Conservation (phyloP, 75 land plant genomes). For the Isoetes taiwanensis region DNA sequence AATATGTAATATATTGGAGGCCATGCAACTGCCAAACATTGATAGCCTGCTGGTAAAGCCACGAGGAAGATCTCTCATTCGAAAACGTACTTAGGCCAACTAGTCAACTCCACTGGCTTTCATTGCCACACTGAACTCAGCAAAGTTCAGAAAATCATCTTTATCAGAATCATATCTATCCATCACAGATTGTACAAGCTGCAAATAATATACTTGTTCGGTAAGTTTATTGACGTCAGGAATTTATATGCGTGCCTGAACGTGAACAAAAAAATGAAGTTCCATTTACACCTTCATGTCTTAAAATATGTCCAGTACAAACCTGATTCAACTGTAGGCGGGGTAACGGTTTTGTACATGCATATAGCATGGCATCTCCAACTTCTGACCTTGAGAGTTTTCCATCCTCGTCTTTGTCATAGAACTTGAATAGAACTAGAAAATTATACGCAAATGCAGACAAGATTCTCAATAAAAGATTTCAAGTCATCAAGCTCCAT, state of each 20-base stretch:
- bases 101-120: too few relatives aligned
- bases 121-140: too few relatives aligned
- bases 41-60: too few relatives aligned
- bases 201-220: background rate
- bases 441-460: background rate
- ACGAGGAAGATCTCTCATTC: too few relatives aligned
- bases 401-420: conserved; percentile 26
- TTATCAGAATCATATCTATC: conserved; percentile 19
- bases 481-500: background rate
- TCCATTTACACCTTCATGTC: too few relatives aligned
- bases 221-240: background rate
- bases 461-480: background rate
- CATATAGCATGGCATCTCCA: conserved; percentile 29
- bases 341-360: conserved; percentile 12
- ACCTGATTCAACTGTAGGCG: conserved; percentile 20
- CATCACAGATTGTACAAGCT: conserved; percentile 22
- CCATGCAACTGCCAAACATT: too few relatives aligned
- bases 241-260: too few relatives aligned
- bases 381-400: conserved; percentile 19
- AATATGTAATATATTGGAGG: too few relatives aligned
- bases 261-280: too few relatives aligned
- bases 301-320: too few relatives aligned
- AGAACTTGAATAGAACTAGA: conserved; percentile 25
- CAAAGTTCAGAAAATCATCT: conserved; percentile 23
- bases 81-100: too few relatives aligned